Evolutionary conservation across 306 rosid genomes (phyloP).

Genomic region (Purshia tridentata): DNA sequence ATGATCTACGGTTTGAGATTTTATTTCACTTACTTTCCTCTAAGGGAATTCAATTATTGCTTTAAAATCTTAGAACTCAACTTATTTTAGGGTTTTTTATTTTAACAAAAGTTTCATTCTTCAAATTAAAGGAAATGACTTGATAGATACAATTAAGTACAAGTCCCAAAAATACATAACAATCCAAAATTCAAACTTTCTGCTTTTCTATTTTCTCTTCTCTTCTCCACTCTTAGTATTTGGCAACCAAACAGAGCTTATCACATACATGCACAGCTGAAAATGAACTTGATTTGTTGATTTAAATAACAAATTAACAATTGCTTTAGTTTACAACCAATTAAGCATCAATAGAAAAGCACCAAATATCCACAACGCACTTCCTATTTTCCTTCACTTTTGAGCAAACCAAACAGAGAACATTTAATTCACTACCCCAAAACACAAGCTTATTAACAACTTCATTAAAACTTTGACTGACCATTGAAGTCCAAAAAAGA

Average conservation of each 20-base stretch:
- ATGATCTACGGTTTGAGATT: background rate
- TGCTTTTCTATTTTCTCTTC: background rate
- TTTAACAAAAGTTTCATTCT: background rate
- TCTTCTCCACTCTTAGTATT: background rate
- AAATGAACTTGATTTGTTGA: background rate
- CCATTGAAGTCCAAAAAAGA: background rate
- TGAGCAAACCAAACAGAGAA: slow-evolving; percentile 5
- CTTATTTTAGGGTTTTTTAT: background rate
- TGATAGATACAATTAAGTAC: background rate
- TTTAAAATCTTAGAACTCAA: background rate
- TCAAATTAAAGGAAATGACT: background rate
- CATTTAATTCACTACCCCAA: background rate
- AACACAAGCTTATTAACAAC: background rate
- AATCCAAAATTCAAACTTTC: slow-evolving; percentile 8
- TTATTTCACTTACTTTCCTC: slow-evolving; percentile 1
- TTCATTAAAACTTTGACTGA: background rate
- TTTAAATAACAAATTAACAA: background rate
- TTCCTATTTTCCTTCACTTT: background rate
- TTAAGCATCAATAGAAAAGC: too few species aligned
- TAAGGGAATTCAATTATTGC: background rate
- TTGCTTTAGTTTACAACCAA: background rate
- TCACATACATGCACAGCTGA: background rate
- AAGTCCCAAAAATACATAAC: background rate
- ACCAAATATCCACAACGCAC: background rate
- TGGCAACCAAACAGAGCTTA: background rate